Evolutionary conservation across 164 flowering plant genomes (phyloP).

Genomic region (Santalum album): DNA sequence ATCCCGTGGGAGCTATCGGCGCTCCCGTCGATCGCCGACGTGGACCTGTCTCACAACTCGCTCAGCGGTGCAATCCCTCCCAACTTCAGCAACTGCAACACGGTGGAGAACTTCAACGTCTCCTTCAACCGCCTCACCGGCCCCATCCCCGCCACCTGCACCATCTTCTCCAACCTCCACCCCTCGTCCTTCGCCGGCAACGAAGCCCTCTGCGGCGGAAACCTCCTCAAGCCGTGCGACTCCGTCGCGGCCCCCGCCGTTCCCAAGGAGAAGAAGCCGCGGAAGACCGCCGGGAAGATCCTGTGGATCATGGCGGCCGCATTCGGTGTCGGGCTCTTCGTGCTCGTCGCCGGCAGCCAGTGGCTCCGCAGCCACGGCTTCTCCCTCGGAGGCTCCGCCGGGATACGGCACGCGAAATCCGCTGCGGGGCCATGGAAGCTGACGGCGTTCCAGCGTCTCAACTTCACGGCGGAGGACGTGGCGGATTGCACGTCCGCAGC

Average conservation of each 20-base stretch:
- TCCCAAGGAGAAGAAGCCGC: slow-evolving; percentile 6
- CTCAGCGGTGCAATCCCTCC: slow-evolving; percentile 77
- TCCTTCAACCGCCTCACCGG: slow-evolving; percentile 71
- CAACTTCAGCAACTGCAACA: slow-evolving; percentile 50
- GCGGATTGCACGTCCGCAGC: slow-evolving; percentile 51
- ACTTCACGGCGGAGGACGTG: slow-evolving; percentile 83
- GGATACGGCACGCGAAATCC: slow-evolving; percentile 10
- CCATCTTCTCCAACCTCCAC: slow-evolving; percentile 51
- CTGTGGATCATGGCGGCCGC: slow-evolving; percentile 85
- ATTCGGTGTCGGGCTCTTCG: slow-evolving; percentile 55
- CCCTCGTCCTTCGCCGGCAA: slow-evolving; percentile 77
- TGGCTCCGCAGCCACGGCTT: slow-evolving; percentile 38
- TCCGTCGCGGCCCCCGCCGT: slow-evolving; percentile 7
- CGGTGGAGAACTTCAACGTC: slow-evolving; percentile 74
- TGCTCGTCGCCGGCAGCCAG: slow-evolving; percentile 51
- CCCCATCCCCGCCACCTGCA: slow-evolving; percentile 52
- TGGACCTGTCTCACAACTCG: slow-evolving; percentile 65
- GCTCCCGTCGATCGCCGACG: slow-evolving; percentile 59
- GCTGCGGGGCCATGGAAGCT: slow-evolving; percentile 60
- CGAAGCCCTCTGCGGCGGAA: slow-evolving; percentile 61
- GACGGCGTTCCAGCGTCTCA: slow-evolving; percentile 86
- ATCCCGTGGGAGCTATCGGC: slow-evolving; percentile 83
- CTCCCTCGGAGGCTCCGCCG: slow-evolving; percentile 20
- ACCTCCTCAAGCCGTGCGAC: slow-evolving; percentile 41
- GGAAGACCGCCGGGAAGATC: slow-evolving; percentile 49